Evolutionary conservation across 495 filamentous ascomycete species (phyloP), one percentile per base, ranked within the genome.

Genomic region (Elaphomyces granulatus): DNA sequence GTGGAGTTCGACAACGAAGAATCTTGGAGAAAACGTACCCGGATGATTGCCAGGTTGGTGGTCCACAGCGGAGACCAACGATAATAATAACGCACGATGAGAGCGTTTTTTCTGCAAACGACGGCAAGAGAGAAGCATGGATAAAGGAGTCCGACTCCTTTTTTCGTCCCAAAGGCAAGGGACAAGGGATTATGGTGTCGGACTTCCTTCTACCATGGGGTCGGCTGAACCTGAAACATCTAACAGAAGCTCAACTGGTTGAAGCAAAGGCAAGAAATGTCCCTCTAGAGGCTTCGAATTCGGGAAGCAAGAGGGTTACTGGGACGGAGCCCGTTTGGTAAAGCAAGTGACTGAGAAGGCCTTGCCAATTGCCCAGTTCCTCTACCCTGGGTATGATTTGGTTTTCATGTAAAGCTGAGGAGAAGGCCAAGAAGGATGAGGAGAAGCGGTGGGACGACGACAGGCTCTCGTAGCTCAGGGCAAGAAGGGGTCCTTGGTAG

Each of bases 341-440:
- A 28, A 28, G 12, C 12, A 28, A 12, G 12, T 28, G 12, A 28
- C 23, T 28, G 12, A 28, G 23, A 28, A 28, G 12, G 23, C 23
- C 12, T 28, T 28, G 12, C 23, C 23, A 28, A 28, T 28, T 28
- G 23, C 23, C 23, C 6, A 28, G 12, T 28, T 6, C 23, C 23
- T 28, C 23, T 28, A 28, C 23, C 12, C 23, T 28, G 12, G 23
- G 12, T 28, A 84, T 74, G 10, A 74, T 78, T 42, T 80, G 81
- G 18, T 93, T 78, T 51, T 86, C 85, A n/a, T 92, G 71, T 48
- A 48, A 47, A 20, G 71, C 71, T 40, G 42, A 45, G 1, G 64
- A 69, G 43, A 74, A 73, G 36, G 70, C 66, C 35, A 80, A 77
- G 61, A 72, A 66, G 59, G 67, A 65, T 51, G 48, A 44, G 16